Base-by-base conservation (phyloP, 768 basidiomycete genomes). In the Zangia roseola region DNA sequence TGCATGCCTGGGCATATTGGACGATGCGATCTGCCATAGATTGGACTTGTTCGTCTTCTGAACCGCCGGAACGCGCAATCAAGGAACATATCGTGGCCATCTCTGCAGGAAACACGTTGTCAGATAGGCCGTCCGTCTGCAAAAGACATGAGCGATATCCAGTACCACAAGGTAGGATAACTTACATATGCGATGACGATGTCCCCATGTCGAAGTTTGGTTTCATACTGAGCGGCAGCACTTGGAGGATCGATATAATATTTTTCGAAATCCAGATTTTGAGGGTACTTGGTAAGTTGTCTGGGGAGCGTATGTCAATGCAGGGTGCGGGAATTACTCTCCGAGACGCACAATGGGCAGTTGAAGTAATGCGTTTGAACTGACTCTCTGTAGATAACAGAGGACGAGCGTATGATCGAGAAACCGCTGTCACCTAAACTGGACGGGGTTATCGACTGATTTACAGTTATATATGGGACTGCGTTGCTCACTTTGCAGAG, bases 351-450 rank as follows among this genome's bases (percentile, higher is more conserved):
- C 67, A 69, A 45, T 1, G 67, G 67, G 26, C 67, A 68, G 43
- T 68, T 68, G 24, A 68, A 68, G 33, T 67, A 68, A 55, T 68
- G 67, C 1, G 69, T 68, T 47, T 68, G 67, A 0, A 21, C 47
- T 19, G 62, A 62, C 33, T 67, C 61, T 54, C 37, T 74, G 62
- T 89, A 74, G 37, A 85, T 70, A 24, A 89, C 72, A 13, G 81
- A 73, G 21, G 83, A 82, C 14, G 82, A 79, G 30, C 88, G 83
- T 49, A 88, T 79, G 39, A 89, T 81, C 52, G 79, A 73, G 63
- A 81, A 89, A 7, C 87, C 87, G 49, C 87, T 89, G 64, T 90
- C 87, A n/a, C 87, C 87, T 56, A 90, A 71, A 62, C 87, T 90
- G 48, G 39, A 53, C 31, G 38, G 40, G 49, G 53, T 31, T 21